phyloP scores from a whole-genome alignment of 257 asterid species.

The Primulina huaijiensis region DNA sequence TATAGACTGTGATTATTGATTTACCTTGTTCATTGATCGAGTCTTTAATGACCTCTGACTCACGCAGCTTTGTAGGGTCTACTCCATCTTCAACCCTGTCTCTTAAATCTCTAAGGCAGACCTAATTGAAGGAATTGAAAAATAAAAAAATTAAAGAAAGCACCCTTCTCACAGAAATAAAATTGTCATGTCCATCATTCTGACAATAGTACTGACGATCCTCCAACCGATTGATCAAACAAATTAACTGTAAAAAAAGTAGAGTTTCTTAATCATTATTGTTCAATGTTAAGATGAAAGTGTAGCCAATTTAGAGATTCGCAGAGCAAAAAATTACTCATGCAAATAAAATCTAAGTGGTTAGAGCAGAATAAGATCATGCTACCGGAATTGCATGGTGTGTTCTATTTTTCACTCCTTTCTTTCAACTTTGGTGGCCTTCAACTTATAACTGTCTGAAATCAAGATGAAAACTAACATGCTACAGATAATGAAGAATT shows the following conservation, averaged over 20 bases:
- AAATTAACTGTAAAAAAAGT: not conserved
- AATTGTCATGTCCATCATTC: not conserved
- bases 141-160: slow-evolving; percentile 14
- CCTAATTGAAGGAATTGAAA: slow-evolving; percentile 35
- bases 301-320: not conserved
- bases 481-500: not conserved
- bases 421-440: not conserved
- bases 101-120: slow-evolving; percentile 51
- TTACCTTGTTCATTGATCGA: slow-evolving; percentile 56
- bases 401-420: not conserved
- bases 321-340: not conserved
- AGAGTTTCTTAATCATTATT: not conserved
- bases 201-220: not conserved
- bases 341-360: not conserved
- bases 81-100: slow-evolving; percentile 62
- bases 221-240: slow-evolving; percentile 12
- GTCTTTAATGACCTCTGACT: slow-evolving; percentile 45
- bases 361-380: not conserved
- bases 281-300: not conserved
- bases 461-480: not conserved
- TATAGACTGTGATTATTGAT: not conserved
- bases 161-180: not conserved
- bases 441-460: not conserved
- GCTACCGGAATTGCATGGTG: not conserved
- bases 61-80: slow-evolving; percentile 68